Percentiles rank a stretch among this genome's conserved stretches.
Conservation (phyloP, 306 rosid species). For the Acacia confusa region DNA sequence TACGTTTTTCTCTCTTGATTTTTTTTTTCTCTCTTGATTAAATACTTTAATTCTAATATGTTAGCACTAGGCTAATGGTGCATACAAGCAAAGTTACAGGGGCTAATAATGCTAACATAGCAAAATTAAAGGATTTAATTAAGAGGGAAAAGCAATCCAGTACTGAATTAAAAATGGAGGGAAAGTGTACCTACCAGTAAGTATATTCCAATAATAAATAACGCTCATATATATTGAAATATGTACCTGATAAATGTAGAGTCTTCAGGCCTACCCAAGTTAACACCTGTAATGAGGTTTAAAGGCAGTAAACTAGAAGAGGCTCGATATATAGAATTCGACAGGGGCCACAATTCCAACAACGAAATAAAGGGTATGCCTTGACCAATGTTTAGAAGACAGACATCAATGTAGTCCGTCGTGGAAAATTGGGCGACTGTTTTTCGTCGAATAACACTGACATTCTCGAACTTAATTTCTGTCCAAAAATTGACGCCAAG, state of each 20-base stretch:
- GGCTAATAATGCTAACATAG: too few relatives aligned
- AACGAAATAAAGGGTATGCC: background rate
- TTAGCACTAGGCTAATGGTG: too few relatives aligned
- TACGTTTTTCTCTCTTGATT: too few relatives aligned
- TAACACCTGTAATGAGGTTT: background rate
- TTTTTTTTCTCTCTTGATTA: too few relatives aligned
- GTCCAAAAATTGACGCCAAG: background rate
- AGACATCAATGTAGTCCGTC: background rate
- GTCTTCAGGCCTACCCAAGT: background rate
- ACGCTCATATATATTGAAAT: background rate
- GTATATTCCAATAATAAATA: too few relatives aligned
- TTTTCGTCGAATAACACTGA: background rate
- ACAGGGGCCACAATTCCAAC: slow-evolving; percentile 2
- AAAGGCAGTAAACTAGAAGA: background rate
- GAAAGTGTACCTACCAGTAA: too few relatives aligned
- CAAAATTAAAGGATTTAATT: too few relatives aligned
- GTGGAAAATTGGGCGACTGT: background rate
- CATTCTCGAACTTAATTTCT: background rate
- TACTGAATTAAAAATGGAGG: too few relatives aligned
- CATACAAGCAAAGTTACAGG: too few relatives aligned
- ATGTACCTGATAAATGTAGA: background rate
- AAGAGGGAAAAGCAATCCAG: too few relatives aligned
- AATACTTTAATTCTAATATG: too few relatives aligned
- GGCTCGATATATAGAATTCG: background rate
- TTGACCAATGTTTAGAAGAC: background rate